phyloP scores from a whole-genome alignment of 2,329 filamentous ascomycete genomes.

The Penicillium brasilianum region DNA sequence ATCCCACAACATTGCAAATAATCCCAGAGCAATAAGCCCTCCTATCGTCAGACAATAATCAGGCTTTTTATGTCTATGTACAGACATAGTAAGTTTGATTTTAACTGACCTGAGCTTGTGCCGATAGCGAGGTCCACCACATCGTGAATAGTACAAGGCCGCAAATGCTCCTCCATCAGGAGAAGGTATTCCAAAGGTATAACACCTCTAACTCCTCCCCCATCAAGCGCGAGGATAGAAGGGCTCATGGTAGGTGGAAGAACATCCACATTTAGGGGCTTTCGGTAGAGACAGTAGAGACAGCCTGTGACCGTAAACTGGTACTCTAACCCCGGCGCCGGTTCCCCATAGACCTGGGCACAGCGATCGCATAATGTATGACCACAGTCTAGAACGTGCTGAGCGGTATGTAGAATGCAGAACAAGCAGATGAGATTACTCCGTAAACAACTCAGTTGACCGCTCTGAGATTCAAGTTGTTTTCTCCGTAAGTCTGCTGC shows the following conservation, averaged over 20 bases:
- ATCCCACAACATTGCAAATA: constrained; percentile 2
- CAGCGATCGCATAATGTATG: neutral
- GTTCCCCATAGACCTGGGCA: neutral
- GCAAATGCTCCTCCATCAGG: neutral
- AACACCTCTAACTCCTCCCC: constrained; percentile 1
- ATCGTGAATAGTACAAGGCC: neutral
- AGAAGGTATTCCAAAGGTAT: constrained; percentile 4
- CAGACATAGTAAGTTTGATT: neutral
- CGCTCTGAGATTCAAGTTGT: neutral
- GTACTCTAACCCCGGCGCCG: neutral
- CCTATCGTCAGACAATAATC: neutral
- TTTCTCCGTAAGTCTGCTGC: neutral
- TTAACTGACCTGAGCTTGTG: constrained; percentile 1
- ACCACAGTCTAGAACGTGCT: neutral
- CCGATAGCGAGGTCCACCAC: constrained; percentile 6
- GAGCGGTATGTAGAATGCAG: neutral
- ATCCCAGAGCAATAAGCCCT: neutral
- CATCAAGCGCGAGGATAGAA: neutral
- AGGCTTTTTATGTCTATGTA: neutral
- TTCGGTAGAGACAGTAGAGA: constrained; percentile 5
- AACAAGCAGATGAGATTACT: constrained; percentile 3
- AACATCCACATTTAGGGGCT: neutral
- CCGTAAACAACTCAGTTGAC: neutral
- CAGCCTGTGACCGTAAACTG: neutral
- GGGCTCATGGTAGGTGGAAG: constrained; percentile 1